These are phyloP conservation scores for Dactylellina cionopaga DNA, from an alignment of 2,329 filamentous ascomycete species.

Conservation along the genomic window DNA sequence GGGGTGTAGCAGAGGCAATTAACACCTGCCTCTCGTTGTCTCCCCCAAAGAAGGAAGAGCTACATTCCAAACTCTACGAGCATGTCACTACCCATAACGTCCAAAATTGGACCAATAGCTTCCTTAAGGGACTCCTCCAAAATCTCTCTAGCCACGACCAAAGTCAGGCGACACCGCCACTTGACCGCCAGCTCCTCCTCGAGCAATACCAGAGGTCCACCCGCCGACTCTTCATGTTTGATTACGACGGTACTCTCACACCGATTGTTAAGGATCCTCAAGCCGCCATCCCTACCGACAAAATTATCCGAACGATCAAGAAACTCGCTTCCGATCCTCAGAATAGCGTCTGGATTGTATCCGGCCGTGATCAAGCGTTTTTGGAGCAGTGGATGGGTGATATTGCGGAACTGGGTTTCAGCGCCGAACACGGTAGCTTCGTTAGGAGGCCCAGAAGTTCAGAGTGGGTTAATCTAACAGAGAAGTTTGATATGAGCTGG, in stretches of 20 bases:
- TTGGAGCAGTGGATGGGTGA: conserved; percentile 91
- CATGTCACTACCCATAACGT: conserved; percentile 89
- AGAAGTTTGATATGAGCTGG: conserved; percentile 90
- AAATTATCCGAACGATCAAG: conserved; percentile 81
- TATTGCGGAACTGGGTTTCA: conserved; percentile 87
- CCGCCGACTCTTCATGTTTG: conserved; percentile 94
- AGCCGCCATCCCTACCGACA: conserved; percentile 85
- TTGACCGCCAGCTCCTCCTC: conserved; percentile 79
- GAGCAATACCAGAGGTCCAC: conserved; percentile 72
- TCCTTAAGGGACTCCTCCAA: conserved; percentile 79
- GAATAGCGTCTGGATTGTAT: conserved; percentile 98
- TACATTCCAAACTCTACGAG: conserved; percentile 79
- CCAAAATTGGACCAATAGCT: conserved; percentile 83
- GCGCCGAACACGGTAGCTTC: conserved; percentile 96
- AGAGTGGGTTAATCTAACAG: conserved; percentile 88
- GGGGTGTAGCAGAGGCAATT: conserved; percentile 83
- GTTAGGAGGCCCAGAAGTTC: conserved; percentile 80
- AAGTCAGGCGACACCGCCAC: conserved; percentile 79
- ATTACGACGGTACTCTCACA: conserved; percentile 96
- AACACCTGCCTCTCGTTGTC: conserved; percentile 82
- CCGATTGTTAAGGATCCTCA: conserved; percentile 93
- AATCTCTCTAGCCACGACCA: conserved; percentile 78
- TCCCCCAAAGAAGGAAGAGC: conserved; percentile 70
- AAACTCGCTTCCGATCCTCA: conserved; percentile 79
- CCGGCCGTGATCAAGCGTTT: conserved; percentile 91